Evolutionary conservation across 2,329 filamentous ascomycete genomes (phyloP).

Genomic region (Chrysosporium keratinophilum): DNA sequence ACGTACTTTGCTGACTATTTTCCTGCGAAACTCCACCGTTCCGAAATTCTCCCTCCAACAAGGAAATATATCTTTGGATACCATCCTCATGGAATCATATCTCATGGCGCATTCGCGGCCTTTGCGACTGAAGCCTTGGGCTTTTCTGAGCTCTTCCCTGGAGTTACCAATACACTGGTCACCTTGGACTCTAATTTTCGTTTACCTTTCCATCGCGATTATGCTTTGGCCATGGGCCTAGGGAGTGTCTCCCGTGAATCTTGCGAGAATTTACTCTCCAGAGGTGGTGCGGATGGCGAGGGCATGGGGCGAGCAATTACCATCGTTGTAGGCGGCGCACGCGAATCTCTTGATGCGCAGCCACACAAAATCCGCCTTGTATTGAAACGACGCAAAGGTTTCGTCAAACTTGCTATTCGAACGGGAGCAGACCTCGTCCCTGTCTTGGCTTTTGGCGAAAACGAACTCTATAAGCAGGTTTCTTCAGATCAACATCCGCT

Average conservation of each 20-base stretch:
- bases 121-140: conserved; percentile 85
- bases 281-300: conserved; percentile 63
- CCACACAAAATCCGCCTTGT: conserved; percentile 69
- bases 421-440: conserved; percentile 91
- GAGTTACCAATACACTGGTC: conserved; percentile 84
- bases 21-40: conserved; percentile 78
- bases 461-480: conserved; percentile 88
- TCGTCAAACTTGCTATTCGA: conserved; percentile 83
- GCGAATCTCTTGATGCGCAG: conserved; percentile 80
- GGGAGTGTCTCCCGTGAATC: conserved; percentile 83
- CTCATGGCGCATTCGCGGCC: conserved; percentile 84
- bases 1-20: conserved; percentile 87
- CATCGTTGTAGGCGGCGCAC: conserved; percentile 85
- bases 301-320: conserved; percentile 94
- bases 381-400: conserved; percentile 75
- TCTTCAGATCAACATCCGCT: conserved; percentile 64
- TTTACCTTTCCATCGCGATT: conserved; percentile 87
- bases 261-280: conserved; percentile 76
- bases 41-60: conserved; percentile 63
- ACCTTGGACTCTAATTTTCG: conserved; percentile 96
- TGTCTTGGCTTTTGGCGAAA: conserved; percentile 86
- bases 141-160: conserved; percentile 78
- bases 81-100: conserved; percentile 95
- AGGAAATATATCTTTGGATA: conserved; percentile 96
- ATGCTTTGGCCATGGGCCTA: conserved; percentile 78